Percentiles rank a stretch among this genome's conserved stretches.
phyloP scores from a whole-genome alignment of 495 filamentous ascomycete genomes.

The Chlorociboria aeruginascens region DNA sequence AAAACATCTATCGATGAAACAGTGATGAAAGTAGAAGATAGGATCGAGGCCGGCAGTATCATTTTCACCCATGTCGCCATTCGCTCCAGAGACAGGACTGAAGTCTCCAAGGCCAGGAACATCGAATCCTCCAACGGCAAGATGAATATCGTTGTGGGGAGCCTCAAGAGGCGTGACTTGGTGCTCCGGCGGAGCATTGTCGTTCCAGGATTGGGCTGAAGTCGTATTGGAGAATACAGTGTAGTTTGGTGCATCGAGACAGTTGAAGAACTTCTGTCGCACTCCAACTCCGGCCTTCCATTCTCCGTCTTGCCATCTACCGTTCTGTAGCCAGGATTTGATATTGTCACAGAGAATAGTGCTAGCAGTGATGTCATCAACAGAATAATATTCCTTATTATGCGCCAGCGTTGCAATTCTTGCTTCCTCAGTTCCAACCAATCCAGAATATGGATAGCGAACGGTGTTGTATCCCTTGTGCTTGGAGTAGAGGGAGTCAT shows the following conservation, averaged over 20 bases:
- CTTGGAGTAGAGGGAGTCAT: conserved; percentile 13
- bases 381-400: conserved; percentile 7
- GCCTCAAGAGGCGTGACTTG: conserved; percentile 16
- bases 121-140: conserved; percentile 22
- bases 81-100: conserved; percentile 14
- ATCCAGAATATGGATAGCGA: conserved; percentile 19
- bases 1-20: conserved; percentile 21
- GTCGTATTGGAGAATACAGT: conserved; percentile 19
- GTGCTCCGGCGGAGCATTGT: not conserved
- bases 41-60: conserved; percentile 23
- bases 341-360: conserved; percentile 10
- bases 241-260: conserved; percentile 20
- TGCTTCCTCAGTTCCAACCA: conserved; percentile 6
- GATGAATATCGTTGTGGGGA: conserved; percentile 23
- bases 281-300: conserved; percentile 1
- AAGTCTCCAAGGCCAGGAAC: conserved; percentile 1
- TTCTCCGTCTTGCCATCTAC: no score
- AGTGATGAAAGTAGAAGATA: conserved; percentile 25
- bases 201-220: conserved; percentile 17
- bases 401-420: conserved; percentile 1
- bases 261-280: conserved; percentile 3
- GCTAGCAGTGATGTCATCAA: not conserved
- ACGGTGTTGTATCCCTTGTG: conserved; percentile 15
- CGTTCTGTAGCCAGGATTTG: conserved; percentile 12
- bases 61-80: conserved; percentile 26